A percentile compares a stretch with the other conserved stretches of the same genome.
phyloP scores from a whole-genome alignment of 2,329 filamentous ascomycete genomes.

The Claviceps monticola region DNA sequence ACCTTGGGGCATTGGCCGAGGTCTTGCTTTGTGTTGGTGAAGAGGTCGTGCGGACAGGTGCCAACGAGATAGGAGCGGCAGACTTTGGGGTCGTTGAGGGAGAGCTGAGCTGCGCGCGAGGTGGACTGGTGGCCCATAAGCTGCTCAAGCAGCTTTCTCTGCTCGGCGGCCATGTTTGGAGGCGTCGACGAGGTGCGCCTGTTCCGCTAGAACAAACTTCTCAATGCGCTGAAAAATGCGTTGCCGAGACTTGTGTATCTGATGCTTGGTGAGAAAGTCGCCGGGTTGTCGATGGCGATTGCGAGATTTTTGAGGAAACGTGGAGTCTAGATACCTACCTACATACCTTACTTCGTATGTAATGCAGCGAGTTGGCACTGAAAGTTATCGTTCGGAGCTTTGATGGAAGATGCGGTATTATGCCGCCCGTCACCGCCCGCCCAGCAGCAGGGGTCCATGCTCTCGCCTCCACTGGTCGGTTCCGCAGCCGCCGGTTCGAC shows the following conservation, averaged over 20 bases:
- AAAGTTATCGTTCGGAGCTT: background rate
- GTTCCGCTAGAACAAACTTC: background rate
- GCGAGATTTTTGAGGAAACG: background rate
- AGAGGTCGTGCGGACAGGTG: conserved; percentile 94
- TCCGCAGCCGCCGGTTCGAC: background rate
- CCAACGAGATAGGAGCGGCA: conserved; percentile 90
- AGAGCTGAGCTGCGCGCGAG: conserved; percentile 66
- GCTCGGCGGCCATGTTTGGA: conserved; percentile 74
- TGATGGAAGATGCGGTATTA: background rate
- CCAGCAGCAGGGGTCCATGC: conserved; percentile 2
- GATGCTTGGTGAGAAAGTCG: background rate
- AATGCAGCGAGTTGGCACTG: background rate
- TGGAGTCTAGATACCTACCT: background rate
- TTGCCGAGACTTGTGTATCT: no score
- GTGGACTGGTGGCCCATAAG: conserved; percentile 67
- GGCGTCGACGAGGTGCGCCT: background rate
- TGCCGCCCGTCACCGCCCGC: conserved; percentile 12
- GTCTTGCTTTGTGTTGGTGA: conserved; percentile 98
- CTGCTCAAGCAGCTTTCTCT: conserved; percentile 97
- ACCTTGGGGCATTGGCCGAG: conserved; percentile 78
- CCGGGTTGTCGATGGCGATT: background rate
- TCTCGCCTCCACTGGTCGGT: background rate
- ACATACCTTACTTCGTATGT: no score
- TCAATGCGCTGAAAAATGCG: no score
- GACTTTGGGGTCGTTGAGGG: conserved; percentile 82